phyloP scores from a whole-genome alignment of 768 basidiomycete genomes.

The Candolleomyces aberdarensis region DNA sequence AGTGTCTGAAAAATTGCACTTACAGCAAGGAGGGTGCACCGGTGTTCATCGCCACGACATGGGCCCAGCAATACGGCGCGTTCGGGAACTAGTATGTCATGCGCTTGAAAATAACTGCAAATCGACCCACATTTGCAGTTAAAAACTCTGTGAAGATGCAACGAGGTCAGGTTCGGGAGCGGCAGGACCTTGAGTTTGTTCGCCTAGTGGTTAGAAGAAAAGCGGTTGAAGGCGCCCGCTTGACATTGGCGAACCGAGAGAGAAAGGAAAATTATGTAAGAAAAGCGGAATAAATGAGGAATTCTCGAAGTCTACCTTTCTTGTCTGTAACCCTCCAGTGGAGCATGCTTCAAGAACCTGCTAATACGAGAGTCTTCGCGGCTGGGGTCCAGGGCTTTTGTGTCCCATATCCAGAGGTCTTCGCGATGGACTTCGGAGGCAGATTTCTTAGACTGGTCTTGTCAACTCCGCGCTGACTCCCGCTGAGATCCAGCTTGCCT shows the following conservation, averaged over 20 bases:
- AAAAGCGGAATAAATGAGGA: background rate
- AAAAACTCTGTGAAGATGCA: background rate
- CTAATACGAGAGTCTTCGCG: background rate
- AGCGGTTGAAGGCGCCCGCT: too few species aligned
- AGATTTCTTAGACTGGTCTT: background rate
- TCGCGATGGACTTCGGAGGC: background rate
- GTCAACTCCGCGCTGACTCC: background rate
- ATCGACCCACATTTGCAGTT: conserved; percentile 10
- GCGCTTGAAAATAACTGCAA: background rate
- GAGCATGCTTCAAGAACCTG: background rate
- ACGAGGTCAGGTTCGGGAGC: background rate
- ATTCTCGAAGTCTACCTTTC: too few species aligned
- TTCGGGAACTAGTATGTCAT: conserved; percentile 1
- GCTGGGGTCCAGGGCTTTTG: conserved; percentile 3
- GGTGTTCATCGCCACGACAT: background rate
- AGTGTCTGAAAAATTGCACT: background rate
- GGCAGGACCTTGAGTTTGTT: background rate
- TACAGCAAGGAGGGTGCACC: background rate
- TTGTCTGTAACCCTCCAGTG: too few species aligned
- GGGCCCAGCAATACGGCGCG: conserved; percentile 8
- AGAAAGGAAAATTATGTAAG: background rate
- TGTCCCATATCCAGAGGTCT: background rate
- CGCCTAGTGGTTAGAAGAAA: background rate
- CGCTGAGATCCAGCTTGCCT: conserved; percentile 24
- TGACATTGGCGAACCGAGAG: too few species aligned